Percentiles rank a stretch among this genome's conserved stretches.
phyloP scores from a whole-genome alignment of 2,329 filamentous ascomycete species.

The Cladophialophora bantiana region DNA sequence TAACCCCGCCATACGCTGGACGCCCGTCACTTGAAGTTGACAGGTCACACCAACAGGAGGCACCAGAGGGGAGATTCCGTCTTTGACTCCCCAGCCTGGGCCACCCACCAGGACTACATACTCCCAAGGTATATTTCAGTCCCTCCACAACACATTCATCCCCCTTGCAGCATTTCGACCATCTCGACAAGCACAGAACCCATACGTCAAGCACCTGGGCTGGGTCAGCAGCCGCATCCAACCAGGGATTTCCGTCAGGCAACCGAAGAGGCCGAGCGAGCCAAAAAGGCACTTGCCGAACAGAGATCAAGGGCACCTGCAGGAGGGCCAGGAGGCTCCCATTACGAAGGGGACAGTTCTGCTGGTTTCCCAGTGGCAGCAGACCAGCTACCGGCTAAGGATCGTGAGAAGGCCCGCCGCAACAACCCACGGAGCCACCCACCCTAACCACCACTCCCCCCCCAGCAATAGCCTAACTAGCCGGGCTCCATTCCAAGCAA shows the following conservation, averaged over 20 bases:
- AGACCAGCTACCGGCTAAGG: constrained; percentile 2
- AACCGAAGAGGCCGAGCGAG: constrained; percentile 14
- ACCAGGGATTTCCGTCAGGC: constrained; percentile 15
- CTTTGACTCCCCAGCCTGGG: background rate
- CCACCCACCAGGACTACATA: background rate
- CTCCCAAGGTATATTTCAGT: background rate
- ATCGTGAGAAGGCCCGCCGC: constrained; percentile 13
- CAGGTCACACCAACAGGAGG: constrained; percentile 22
- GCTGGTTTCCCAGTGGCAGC: constrained; percentile 2
- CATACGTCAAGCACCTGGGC: no score
- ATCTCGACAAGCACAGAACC: background rate
- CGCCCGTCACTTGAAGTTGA: constrained; percentile 21
- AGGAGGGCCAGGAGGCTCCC: constrained; percentile 10
- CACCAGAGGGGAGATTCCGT: constrained; percentile 18
- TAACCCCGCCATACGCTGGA: constrained; percentile 16
- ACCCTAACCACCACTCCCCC: background rate
- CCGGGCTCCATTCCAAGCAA: constrained; percentile 20
- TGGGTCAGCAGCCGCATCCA: background rate
- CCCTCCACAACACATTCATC: background rate
- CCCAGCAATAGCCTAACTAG: constrained; percentile 9
- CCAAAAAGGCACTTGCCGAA: constrained; percentile 5
- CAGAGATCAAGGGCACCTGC: constrained; percentile 2
- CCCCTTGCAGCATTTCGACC: constrained; percentile 9
- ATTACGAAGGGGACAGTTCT: constrained; percentile 3
- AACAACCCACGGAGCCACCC: background rate